phyloP scores from a whole-genome alignment of 148 eudicot species.

The Persicaria tinctoria region DNA sequence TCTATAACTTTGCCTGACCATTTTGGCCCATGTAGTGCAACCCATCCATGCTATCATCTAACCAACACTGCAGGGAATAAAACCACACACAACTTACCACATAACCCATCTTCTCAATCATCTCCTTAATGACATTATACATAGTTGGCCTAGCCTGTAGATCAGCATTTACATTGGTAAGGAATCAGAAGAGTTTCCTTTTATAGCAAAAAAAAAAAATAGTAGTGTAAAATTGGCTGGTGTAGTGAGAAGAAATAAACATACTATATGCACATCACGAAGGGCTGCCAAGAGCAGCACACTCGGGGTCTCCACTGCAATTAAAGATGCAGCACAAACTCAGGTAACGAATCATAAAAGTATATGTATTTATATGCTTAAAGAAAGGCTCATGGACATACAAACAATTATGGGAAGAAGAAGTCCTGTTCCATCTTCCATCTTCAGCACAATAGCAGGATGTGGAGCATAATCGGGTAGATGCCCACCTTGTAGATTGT shows the following conservation, averaged over 20 bases:
- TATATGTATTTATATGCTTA: constrained; percentile 4
- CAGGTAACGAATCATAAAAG: neutral
- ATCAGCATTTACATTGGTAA: constrained; percentile 3
- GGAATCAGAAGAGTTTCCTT: constrained; percentile 5
- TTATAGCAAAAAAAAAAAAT: neutral
- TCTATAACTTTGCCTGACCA: neutral
- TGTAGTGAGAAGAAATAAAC: constrained; percentile 14
- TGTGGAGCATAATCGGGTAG: constrained; percentile 92
- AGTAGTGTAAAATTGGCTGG: neutral
- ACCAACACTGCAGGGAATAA: neutral
- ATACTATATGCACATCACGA: constrained; percentile 79
- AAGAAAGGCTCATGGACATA: constrained; percentile 33
- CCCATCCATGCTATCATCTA: neutral
- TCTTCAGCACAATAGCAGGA: constrained; percentile 92
- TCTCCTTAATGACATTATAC: constrained; percentile 82
- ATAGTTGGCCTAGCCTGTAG: constrained; percentile 88
- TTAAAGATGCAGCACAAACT: constrained; percentile 13
- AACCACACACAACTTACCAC: constrained; percentile 34
- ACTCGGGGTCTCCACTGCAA: constrained; percentile 95
- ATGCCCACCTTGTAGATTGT: constrained; percentile 76
- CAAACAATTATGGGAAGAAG: constrained; percentile 93
- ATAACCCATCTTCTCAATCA: constrained; percentile 97
- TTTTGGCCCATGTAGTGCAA: neutral
- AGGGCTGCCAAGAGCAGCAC: constrained; percentile 86
- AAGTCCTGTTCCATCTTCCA: constrained; percentile 96